Evolutionary conservation across 1,284 basidiomycete species (phyloP).

Genomic region (Marasmius oreades): DNA sequence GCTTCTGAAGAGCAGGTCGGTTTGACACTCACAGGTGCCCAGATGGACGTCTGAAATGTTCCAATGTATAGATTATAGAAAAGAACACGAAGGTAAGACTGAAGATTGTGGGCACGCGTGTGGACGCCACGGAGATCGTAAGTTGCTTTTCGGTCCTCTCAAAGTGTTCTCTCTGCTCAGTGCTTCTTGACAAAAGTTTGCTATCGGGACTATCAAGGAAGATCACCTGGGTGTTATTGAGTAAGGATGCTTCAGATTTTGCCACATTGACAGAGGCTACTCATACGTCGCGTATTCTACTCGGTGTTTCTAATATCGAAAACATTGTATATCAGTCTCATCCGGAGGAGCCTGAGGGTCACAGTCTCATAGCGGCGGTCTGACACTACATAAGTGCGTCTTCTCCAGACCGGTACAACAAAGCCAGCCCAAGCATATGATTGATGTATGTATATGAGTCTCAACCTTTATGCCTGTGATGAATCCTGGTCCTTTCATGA

Average conservation of each 20-base stretch:
- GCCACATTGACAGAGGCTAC: no score
- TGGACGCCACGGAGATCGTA: slow-evolving; percentile 97
- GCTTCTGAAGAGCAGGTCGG: slow-evolving; percentile 83
- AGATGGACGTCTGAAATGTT: slow-evolving; percentile 5
- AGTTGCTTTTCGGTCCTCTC: slow-evolving; percentile 22
- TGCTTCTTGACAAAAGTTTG: slow-evolving; percentile 4
- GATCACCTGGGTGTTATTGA: slow-evolving; percentile 15
- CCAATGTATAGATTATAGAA: slow-evolving; percentile 73
- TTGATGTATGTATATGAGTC: no score
- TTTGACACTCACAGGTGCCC: slow-evolving; percentile 2
- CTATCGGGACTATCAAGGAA: slow-evolving; percentile 15
- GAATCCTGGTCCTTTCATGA: no score
- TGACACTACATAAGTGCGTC: no score
- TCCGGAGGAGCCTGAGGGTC: no score
- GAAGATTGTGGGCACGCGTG: slow-evolving; percentile 95
- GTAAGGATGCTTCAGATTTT: background rate
- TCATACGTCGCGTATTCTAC: no score
- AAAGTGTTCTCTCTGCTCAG: background rate
- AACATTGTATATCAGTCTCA: no score
- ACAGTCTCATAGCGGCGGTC: no score
- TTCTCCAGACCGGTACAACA: no score
- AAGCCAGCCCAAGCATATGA: no score
- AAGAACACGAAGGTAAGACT: slow-evolving; percentile 90
- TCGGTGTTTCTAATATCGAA: no score
- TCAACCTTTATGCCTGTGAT: no score